These are phyloP conservation scores for Onygenales sp. DNA, from an alignment of 2,329 filamentous ascomycete species.

Conservation along the genomic window DNA sequence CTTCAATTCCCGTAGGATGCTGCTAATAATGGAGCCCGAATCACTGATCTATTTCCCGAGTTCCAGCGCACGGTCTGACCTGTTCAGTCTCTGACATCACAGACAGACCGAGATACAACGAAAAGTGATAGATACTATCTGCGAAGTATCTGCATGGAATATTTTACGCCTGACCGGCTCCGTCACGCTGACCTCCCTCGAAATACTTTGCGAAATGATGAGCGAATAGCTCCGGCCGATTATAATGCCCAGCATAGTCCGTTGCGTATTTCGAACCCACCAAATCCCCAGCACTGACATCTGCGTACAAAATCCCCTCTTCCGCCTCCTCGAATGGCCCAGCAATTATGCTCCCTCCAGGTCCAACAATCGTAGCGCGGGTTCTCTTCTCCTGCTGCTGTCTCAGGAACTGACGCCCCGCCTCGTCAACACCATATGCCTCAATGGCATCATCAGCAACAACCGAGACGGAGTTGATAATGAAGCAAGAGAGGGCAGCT, in stretches of 20 bases:
- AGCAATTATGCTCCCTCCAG: not conserved
- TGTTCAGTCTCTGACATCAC: no score
- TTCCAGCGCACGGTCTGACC: no score
- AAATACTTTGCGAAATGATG: conserved; percentile 5
- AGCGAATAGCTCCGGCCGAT: conserved; percentile 3
- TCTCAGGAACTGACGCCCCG: not conserved
- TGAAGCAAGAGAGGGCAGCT: not conserved
- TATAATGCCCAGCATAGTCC: conserved; percentile 3
- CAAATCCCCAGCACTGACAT: not conserved
- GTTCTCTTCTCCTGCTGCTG: not conserved
- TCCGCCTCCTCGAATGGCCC: not conserved
- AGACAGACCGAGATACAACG: not conserved
- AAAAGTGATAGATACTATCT: not conserved
- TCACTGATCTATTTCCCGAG: no score
- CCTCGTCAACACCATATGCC: not conserved
- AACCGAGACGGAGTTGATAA: conserved; percentile 2
- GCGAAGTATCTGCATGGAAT: not conserved
- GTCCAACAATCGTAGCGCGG: conserved; percentile 1
- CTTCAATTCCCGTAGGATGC: no score
- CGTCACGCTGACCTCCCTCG: not conserved
- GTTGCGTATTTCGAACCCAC: conserved; percentile 1
- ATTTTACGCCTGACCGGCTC: not conserved
- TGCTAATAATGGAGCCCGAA: no score
- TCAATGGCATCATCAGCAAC: not conserved
- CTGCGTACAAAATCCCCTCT: conserved; percentile 4